These are phyloP conservation scores for Cyclotella kingstonii DNA, from an alignment of 108 stramenopile species.

Conservation along the genomic window DNA sequence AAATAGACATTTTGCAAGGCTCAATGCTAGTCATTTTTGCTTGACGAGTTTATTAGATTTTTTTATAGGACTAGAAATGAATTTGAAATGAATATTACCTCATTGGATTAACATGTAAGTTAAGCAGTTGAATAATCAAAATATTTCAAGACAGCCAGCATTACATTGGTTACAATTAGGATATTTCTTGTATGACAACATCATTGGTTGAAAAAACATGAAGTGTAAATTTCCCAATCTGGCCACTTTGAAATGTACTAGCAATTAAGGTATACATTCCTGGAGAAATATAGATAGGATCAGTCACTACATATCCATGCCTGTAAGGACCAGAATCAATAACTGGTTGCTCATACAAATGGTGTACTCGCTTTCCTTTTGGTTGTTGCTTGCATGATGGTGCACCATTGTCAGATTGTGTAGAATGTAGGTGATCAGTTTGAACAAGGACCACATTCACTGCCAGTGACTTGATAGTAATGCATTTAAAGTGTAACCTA, in stretches of 20 bases:
- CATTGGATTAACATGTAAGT: too few relatives aligned
- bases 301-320: conserved; percentile 59
- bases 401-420: too few relatives aligned
- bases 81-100: too few relatives aligned
- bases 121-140: too few relatives aligned
- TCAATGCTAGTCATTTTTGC: too few relatives aligned
- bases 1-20: too few relatives aligned
- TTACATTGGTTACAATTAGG: not conserved
- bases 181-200: conserved; percentile 20
- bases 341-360: conserved; percentile 35
- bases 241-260: conserved; percentile 45
- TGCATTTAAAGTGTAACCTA: conserved; percentile 55
- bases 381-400: not conserved
- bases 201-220: conserved; percentile 26
- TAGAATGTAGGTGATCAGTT: not conserved
- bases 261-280: conserved; percentile 61
- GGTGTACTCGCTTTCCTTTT: conserved; percentile 28
- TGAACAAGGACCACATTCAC: conserved; percentile 59
- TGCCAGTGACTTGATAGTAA: conserved; percentile 44
- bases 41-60: too few relatives aligned
- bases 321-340: conserved; percentile 69
- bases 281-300: conserved; percentile 29
- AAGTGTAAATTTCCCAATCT: conserved; percentile 38
- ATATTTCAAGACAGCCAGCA: not conserved
- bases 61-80: too few relatives aligned